These are phyloP conservation scores for Lojkania enalia DNA, from an alignment of 2,329 filamentous ascomycete genomes.

Conservation along the genomic window DNA sequence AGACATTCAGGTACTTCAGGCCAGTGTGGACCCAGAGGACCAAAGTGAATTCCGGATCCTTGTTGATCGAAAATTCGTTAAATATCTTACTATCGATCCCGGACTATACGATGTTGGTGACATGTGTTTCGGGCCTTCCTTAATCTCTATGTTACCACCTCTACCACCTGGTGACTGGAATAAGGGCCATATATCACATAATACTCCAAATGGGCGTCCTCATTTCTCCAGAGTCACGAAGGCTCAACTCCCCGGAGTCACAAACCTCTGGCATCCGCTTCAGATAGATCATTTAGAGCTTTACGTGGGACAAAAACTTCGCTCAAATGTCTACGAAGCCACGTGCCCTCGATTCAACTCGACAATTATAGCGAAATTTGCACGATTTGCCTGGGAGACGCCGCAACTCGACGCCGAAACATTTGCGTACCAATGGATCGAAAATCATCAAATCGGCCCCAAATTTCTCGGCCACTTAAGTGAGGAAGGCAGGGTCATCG, in stretches of 20 bases:
- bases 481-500: slow-evolving; percentile 46
- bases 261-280: slow-evolving; percentile 40
- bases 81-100: slow-evolving; percentile 48
- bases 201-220: slow-evolving; percentile 24
- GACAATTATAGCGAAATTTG: slow-evolving; percentile 43
- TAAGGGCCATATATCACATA: slow-evolving; percentile 38
- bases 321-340: slow-evolving; percentile 20
- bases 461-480: slow-evolving; percentile 46
- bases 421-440: slow-evolving; percentile 44
- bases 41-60: slow-evolving; percentile 46
- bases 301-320: slow-evolving; percentile 5
- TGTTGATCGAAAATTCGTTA: slow-evolving; percentile 42
- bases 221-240: slow-evolving; percentile 32
- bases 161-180: slow-evolving; percentile 50
- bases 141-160: slow-evolving; percentile 42
- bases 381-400: slow-evolving; percentile 46
- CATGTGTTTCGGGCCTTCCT: slow-evolving; percentile 37
- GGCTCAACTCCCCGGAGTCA: slow-evolving; percentile 36
- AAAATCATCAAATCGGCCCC: slow-evolving; percentile 41
- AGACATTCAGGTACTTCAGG: slow-evolving; percentile 16
- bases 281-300: slow-evolving; percentile 44
- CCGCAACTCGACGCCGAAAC: slow-evolving; percentile 44
- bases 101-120: slow-evolving; percentile 39
- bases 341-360: slow-evolving; percentile 3
- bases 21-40: slow-evolving; percentile 14